Evolutionary conservation across 495 filamentous ascomycete genomes (phyloP).

Genomic region (Neurospora sp.): DNA sequence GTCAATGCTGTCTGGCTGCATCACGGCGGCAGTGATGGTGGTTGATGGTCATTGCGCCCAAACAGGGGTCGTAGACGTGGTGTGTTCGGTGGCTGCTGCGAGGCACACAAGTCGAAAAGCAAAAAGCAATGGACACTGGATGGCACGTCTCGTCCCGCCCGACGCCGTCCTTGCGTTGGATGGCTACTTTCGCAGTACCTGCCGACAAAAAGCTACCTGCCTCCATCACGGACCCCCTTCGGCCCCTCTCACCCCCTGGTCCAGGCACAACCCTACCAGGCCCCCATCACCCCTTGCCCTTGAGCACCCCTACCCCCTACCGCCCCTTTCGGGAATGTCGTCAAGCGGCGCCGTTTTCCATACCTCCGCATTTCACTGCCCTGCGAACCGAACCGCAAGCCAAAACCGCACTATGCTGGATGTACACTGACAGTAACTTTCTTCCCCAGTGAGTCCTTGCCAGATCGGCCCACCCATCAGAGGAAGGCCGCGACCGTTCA

Average conservation of each 20-base stretch:
- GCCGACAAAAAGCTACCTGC: not conserved
- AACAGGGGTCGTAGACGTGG: not conserved
- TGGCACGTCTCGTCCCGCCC: not conserved
- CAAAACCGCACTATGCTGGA: not conserved
- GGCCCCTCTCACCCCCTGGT: not conserved
- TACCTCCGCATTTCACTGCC: constrained; percentile 20
- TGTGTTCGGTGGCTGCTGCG: not conserved
- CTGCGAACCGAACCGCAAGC: constrained; percentile 11
- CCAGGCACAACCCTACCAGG: constrained; percentile 1
- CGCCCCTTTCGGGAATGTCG: constrained; percentile 25
- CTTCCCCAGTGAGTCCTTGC: not conserved
- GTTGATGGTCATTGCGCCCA: not conserved
- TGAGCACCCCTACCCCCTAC: not conserved
- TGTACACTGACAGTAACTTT: not conserved
- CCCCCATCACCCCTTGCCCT: not conserved
- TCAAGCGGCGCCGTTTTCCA: constrained; percentile 20
- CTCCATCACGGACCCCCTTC: not conserved
- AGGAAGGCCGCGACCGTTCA: not conserved
- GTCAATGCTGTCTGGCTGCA: not conserved
- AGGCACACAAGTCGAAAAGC: not conserved
- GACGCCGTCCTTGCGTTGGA: not conserved
- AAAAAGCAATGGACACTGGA: not conserved
- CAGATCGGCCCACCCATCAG: constrained; percentile 12
- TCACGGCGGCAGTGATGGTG: not conserved
- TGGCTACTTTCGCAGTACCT: not conserved